Base-by-base conservation (phyloP, 345 rosid species). In the Lumnitzera racemosa region DNA sequence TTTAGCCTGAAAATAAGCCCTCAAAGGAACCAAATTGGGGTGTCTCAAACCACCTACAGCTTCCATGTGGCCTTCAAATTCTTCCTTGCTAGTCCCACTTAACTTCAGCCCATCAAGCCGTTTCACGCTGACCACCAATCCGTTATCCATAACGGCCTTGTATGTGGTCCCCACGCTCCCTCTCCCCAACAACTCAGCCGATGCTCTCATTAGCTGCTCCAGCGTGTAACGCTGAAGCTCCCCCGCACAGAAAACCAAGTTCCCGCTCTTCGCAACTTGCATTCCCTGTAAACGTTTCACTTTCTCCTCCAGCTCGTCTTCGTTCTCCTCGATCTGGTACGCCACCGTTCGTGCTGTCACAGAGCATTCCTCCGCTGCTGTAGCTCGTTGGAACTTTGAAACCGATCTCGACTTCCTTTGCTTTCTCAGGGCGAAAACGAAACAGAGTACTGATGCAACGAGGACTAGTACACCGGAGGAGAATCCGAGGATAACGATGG, bases 161-260 rank as follows among this genome's bases (percentile, higher is more conserved):
- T 92, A 92, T 9, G 96, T 92, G 46, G 91, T 77, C 64, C 96
- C 98, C 56, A 80, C 59, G 0, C 82, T 78, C 2, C 98, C 96
- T 50, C 82, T 71, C 13, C 98, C 98, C n/a, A 92, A 81, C 78
- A 89, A 70, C 78, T 92, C 98, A 13, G 98, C 96, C 0, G 96
- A 89, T 2, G 82, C 92, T 64, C 92, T 81, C 98, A 92, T 89
- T 68, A 89, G 88, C 75, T 92, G 98, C 53, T 92, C 98, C 79
- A 92, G 70, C 55, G 89, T 62, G 64, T 89, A 89, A 51, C 81
- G 66, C 58, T 87, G 89, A 53, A 80, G 81, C 84, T 92, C 98
- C 15, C 96, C 96, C 16, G 89, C 91, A 61, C 96, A 92, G 84
- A 92, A 89, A 25, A 74, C 64, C 66, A 89, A 68, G 53, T 65